Base-by-base conservation (phyloP, 495 filamentous ascomycete species). In the Podospora pseudopauciseta region DNA sequence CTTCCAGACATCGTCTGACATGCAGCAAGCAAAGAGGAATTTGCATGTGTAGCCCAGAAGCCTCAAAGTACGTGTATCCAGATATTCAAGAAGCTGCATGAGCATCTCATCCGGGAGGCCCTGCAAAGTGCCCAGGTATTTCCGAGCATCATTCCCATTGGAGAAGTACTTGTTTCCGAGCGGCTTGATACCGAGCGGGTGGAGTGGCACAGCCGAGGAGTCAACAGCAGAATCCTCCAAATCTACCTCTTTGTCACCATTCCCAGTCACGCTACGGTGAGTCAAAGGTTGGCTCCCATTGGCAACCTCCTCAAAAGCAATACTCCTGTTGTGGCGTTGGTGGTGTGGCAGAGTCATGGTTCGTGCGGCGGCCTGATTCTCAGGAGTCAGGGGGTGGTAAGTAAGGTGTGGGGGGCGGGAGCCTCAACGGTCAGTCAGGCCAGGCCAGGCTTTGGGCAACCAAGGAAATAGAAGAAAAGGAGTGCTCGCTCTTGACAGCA, bases 1-100 rank as follows among this genome's bases (percentile, higher is more conserved):
- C 79, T 95, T 95, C 95, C 95, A 99, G 28, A 98, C 76, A 68
- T 99, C 95, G 67, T 98, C 95, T 39, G 86, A 86, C 54, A 90
- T 83, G 56, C 90, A 90, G 76, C 93, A 95, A 7, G 94, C 95
- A 82, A 93, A 96, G 18, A 97, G 83, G 39, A 92, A 91, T 76
- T 90, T 93, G 81, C 95, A 97, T 4, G 94, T 91, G 61, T 85
- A 85, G n/a, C 93, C 92, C 27, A 97, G 76, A 4, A 81, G 76
- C 65, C 89, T 76, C 62, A 99, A 79, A 58, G 84, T 82, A 30
- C 71, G 66, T 57, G 84, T 81, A 73, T 96, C 89, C 20, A 98
- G 81, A 70, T 78, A 86, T 75, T 97, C 94, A 65, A 98, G 78
- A 23, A 97, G 69, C 57, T 89, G 83, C 65, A 90, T 77, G 49